These are phyloP conservation scores for Cardiospermum halicacabum DNA, from an alignment of 345 rosid genomes.

Conservation along the genomic window DNA sequence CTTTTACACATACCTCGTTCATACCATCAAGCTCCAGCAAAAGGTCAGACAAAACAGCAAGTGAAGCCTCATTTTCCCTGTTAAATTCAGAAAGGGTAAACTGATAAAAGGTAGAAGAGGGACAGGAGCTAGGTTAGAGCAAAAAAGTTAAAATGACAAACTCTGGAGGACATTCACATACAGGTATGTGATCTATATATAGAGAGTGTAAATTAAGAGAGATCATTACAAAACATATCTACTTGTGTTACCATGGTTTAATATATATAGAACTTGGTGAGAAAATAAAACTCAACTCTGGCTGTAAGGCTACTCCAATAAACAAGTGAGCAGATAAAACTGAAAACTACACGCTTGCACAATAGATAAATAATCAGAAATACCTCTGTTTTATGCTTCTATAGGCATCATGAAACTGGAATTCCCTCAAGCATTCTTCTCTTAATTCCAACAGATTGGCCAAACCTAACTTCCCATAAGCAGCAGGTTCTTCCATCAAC, in stretches of 20 bases:
- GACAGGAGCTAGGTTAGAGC: too few species aligned
- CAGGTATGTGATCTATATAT: neutral
- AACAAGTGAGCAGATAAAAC: neutral
- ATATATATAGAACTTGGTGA: neutral
- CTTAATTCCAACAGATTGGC: slow-evolving; percentile 97
- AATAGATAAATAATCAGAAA: neutral
- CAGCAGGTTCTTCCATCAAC: slow-evolving; percentile 98
- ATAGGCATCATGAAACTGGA: slow-evolving; percentile 90
- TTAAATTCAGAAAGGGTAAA: slow-evolving; percentile 13
- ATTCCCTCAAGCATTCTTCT: slow-evolving; percentile 98
- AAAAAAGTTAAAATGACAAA: neutral
- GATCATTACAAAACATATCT: neutral
- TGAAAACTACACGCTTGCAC: neutral
- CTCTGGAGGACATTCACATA: neutral
- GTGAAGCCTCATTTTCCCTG: slow-evolving; percentile 99
- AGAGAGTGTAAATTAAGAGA: neutral
- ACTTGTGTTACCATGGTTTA: neutral
- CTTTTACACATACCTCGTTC: slow-evolving; percentile 56
- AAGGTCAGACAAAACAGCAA: slow-evolving; percentile 90
- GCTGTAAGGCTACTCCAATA: neutral
- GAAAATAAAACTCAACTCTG: neutral
- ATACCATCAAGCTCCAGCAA: slow-evolving; percentile 77
- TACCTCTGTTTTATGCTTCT: slow-evolving; percentile 97
- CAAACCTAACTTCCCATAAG: slow-evolving; percentile 93
- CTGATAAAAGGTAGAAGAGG: neutral